phyloP scores from a whole-genome alignment of 768 basidiomycete species.

The Kwoniella sp. region DNA sequence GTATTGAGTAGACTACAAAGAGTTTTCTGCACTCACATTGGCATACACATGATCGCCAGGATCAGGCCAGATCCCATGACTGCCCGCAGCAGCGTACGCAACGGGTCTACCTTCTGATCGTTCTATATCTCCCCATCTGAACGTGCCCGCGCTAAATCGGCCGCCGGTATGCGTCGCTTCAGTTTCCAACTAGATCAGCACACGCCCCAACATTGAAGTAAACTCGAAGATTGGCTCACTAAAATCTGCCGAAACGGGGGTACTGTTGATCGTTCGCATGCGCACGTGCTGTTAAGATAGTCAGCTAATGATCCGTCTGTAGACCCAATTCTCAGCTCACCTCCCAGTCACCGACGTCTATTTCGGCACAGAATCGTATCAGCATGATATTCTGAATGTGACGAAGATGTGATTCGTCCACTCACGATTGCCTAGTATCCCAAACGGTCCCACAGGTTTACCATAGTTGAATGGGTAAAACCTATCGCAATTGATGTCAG shows the following conservation, averaged over 20 bases:
- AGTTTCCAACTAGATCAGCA: too few relatives aligned
- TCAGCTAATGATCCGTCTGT: background rate
- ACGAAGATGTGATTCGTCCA: background rate
- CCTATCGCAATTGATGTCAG: background rate
- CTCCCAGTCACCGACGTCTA: slow-evolving; percentile 49
- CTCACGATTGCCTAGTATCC: slow-evolving; percentile 49
- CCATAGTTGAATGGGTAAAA: slow-evolving; percentile 52
- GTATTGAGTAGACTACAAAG: too few relatives aligned
- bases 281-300: slow-evolving; percentile 23
- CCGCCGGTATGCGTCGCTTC: slow-evolving; percentile 38
- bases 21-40: slow-evolving; percentile 40
- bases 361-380: background rate
- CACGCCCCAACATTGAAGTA: too few relatives aligned
- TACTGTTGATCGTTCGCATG: slow-evolving; percentile 40
- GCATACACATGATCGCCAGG: slow-evolving; percentile 46
- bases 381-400: background rate
- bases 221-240: too few relatives aligned
- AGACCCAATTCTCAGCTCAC: slow-evolving; percentile 13
- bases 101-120: slow-evolving; percentile 41
- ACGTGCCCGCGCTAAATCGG: slow-evolving; percentile 36
- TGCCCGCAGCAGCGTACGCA: slow-evolving; percentile 46
- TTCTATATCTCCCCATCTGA: slow-evolving; percentile 43
- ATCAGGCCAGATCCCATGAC: slow-evolving; percentile 47
- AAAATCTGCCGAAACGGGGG: slow-evolving; percentile 42
- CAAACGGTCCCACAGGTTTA: slow-evolving; percentile 41